Conservation (phyloP, 75 land plant species). For the Ceratopteris richardii region DNA sequence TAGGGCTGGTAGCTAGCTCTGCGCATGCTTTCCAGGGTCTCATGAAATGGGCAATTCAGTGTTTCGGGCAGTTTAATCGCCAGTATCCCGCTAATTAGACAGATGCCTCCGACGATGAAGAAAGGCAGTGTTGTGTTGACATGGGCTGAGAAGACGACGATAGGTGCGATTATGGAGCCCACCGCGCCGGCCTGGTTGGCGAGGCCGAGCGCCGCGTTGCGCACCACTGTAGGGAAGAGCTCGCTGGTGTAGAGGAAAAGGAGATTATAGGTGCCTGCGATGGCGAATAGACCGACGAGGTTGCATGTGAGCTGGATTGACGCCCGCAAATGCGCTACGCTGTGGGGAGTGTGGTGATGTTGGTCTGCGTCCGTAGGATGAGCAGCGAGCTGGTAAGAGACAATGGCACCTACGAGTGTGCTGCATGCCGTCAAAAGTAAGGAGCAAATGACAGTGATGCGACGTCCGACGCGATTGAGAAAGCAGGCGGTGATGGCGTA, state of each 20-base stretch:
- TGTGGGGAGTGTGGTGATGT: too few relatives aligned
- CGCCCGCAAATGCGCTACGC: too few relatives aligned
- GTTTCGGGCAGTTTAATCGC: conserved; percentile 71
- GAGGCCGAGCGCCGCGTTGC: conserved; percentile 82
- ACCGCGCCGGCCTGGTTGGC: conserved; percentile 54
- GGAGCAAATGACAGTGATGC: conserved; percentile 44
- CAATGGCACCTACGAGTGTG: conserved; percentile 38
- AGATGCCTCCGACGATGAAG: conserved; percentile 50
- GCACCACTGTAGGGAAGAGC: conserved; percentile 87
- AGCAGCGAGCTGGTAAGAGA: conserved; percentile 12
- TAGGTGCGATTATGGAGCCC: conserved; percentile 75
- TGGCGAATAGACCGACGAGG: conserved; percentile 70
- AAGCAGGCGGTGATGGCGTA: conserved; percentile 56
- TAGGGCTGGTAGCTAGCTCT: conserved; percentile 1
- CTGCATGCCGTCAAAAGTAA: conserved; percentile 52
- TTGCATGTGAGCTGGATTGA: conserved; percentile 44
- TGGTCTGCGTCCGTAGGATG: neutral
- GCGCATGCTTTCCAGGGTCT: conserved; percentile 73
- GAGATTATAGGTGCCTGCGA: conserved; percentile 83
- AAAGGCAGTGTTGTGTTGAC: conserved; percentile 41
- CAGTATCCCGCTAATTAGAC: conserved; percentile 43
- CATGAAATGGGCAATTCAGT: conserved; percentile 49
- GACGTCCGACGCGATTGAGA: conserved; percentile 48
- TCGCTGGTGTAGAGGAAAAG: conserved; percentile 76
- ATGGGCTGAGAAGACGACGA: conserved; percentile 57